Base-by-base conservation (phyloP, 1,284 basidiomycete genomes). In the Ustilago lituana region DNA sequence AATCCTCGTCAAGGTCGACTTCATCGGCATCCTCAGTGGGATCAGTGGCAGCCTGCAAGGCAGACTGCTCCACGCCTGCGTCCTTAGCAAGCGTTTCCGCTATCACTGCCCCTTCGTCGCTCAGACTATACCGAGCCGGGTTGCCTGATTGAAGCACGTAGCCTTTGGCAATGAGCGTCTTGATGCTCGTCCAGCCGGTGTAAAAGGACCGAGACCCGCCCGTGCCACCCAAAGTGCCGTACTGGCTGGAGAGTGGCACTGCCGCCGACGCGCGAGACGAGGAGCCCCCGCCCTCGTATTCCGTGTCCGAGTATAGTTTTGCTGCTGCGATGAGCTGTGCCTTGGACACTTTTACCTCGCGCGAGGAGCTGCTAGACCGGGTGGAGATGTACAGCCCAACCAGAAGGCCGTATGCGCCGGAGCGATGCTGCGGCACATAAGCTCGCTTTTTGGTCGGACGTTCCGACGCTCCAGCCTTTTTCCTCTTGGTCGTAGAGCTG, bases 181-280 rank as follows among this genome's bases (percentile, higher is more conserved):
- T 82, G 68, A 78, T 80, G 47, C 73, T 76, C 8, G 50, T 77
- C 81, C 81, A 82, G 1, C 74, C 80, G 0, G 78, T 81, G 48
- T 74, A 77, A 55, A 74, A 74, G 10, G 69, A 65, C 3, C 60
- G 47, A n/a, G 57, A 17, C 20, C 46, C 48, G 9, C 53, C 65
- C 11, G 51, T 33, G 8, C 56, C 52, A 14, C 51, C 52, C 0
- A 53, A 55, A 1, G 41, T 38, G 19, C 47, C 58, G 22, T 46
- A 38, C 26, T 60, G 68, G 31, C 55, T 57, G 8, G 57, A 46
- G 5, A 60, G 43, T 4, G 65, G 68, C 5, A 67, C 53, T 5
- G 63, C 54, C 10, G 64, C 62, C 0, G 74, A 72, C 0, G 63
- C 32, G 1, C 67, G 68, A 20, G 43, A 58, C 14, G 65, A 60